Conservation (phyloP, 2,329 filamentous ascomycete genomes). For the Leptographium lundbergii region DNA sequence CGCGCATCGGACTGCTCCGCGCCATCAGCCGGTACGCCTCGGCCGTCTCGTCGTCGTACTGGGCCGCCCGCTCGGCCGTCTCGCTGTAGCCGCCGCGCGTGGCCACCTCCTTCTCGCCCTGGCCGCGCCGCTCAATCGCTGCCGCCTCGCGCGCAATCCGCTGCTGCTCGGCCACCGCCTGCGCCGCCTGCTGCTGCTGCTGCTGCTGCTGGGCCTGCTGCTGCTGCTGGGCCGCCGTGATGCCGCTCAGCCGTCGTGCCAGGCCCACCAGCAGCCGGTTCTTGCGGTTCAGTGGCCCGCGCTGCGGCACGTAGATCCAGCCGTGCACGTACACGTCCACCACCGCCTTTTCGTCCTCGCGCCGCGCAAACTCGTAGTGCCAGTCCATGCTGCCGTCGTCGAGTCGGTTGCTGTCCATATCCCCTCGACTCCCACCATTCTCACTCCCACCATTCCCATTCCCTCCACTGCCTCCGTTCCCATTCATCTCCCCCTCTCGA, state of each 20-base stretch:
- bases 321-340: constrained; percentile 92
- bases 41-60: constrained; percentile 13
- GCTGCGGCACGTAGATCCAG: constrained; percentile 85
- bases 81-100: constrained; percentile 65
- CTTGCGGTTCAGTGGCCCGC: constrained; percentile 72
- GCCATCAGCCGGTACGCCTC: constrained; percentile 1
- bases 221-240: constrained; percentile 41
- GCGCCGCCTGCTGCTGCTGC: constrained; percentile 7
- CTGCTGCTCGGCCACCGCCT: constrained; percentile 40
- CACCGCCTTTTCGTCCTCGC: constrained; percentile 71
- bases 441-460: no score
- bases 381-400: constrained; percentile 31
- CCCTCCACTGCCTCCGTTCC: no score
- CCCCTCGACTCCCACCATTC: no score
- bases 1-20: no score
- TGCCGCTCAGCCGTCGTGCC: constrained; percentile 75
- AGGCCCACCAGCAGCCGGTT: constrained; percentile 80
- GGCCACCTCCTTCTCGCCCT: constrained; percentile 58
- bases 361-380: constrained; percentile 64
- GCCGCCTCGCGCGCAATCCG: constrained; percentile 64
- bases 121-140: constrained; percentile 59
- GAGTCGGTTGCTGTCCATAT: constrained; percentile 13
- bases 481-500: no score
- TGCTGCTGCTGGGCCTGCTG: constrained; percentile 17
- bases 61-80: constrained; percentile 24